Evolutionary conservation across 768 basidiomycete species (phyloP), one percentile per base, ranked within the genome.

Genomic region (Trichaptum fuscoviolaceum): DNA sequence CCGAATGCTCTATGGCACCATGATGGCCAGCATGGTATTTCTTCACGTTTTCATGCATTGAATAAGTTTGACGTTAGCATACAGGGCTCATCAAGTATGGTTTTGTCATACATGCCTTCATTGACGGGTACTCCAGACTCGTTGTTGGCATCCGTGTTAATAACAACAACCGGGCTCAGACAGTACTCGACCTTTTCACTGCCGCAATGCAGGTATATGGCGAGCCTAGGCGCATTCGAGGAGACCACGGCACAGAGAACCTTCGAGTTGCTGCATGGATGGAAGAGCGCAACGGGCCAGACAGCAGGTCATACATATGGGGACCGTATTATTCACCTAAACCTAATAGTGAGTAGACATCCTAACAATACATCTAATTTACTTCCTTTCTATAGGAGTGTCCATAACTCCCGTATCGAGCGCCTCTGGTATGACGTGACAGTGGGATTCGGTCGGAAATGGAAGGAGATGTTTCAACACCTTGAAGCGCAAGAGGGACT

Each of bases 241-340:
- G 72, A 9, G 72, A 73, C 36, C 67, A 69, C 63, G 72, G 72
- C 23, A 63, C 57, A 20, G 70, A 73, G 64, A 73, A 73, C 36
- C 20, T 69, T 25, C 34, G 57, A 4, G 72, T 73, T 18, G 72
- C 70, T 24, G 42, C 24, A 4, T 65, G 35, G 35, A 73, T 73
- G 72, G 67, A 64, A n/a, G 12, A 58, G 23, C 26, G 63, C 57
- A 20, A 66, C 10, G 72, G 72, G 2, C 30, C 18, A 5, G 57
- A 26, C 10, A 66, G 68, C 15, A 65, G 67, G 2, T 70, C 72
- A 0, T 73, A 73, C 66, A 69, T 72, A n/a, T 71, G 71, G 69
- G 71, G 71, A 0, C 61, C 64, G 71, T 71, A 35, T 57, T n/a
- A n/a, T 23, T 63, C 17, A 25, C 57, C 58, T n/a, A 2, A n/a